These are phyloP conservation scores for Penicillium odoratum DNA, from an alignment of 495 filamentous ascomycete species.

Conservation along the genomic window DNA sequence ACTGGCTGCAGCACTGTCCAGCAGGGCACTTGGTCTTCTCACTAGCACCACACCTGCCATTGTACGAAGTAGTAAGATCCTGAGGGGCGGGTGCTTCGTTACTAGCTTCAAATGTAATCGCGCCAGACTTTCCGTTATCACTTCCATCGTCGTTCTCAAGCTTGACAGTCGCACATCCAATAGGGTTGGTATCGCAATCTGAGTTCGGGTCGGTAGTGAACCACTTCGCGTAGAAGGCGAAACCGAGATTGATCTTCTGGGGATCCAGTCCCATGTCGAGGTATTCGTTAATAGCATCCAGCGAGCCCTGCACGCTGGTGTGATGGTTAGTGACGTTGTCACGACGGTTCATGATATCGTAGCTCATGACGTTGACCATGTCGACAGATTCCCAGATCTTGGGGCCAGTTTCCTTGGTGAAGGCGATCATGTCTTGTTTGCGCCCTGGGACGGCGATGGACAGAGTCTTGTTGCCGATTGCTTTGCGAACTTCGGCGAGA, in stretches of 20 bases:
- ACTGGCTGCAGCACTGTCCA: slow-evolving; percentile 38
- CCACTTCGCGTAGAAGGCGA: slow-evolving; percentile 75
- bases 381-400: slow-evolving; percentile 64
- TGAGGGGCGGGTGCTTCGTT: slow-evolving; percentile 48
- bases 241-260: slow-evolving; percentile 66
- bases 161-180: slow-evolving; percentile 62
- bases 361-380: slow-evolving; percentile 79
- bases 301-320: slow-evolving; percentile 55
- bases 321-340: slow-evolving; percentile 68
- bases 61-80: slow-evolving; percentile 49
- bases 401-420: slow-evolving; percentile 61
- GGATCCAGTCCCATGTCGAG: slow-evolving; percentile 54
- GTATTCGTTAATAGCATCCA: slow-evolving; percentile 60
- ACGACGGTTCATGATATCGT: slow-evolving; percentile 77
- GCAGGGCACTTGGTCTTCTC: slow-evolving; percentile 33
- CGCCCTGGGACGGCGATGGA: slow-evolving; percentile 73
- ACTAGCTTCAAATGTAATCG: slow-evolving; percentile 54
- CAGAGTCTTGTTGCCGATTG: slow-evolving; percentile 62
- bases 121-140: slow-evolving; percentile 63
- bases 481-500: slow-evolving; percentile 57
- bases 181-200: slow-evolving; percentile 43
- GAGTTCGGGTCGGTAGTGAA: slow-evolving; percentile 59
- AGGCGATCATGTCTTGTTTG: slow-evolving; percentile 69
- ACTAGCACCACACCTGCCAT: slow-evolving; percentile 32
- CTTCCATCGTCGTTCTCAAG: slow-evolving; percentile 65